Base-by-base conservation (phyloP, 345 rosid genomes). In the Erucastrum elatum region DNA sequence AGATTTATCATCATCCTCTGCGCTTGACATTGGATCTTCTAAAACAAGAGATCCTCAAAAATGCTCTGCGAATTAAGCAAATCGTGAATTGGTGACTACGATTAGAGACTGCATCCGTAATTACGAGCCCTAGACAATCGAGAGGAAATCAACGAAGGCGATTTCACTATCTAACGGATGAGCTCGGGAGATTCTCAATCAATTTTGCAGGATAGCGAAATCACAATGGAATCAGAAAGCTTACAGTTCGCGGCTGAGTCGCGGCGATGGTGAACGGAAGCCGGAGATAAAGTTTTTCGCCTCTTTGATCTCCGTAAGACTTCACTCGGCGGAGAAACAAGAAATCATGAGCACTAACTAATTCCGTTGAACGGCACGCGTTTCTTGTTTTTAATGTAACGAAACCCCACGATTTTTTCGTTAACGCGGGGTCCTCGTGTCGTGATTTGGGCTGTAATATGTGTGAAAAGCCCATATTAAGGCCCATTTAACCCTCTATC, bases 1-100 rank as follows among this genome's bases (percentile, higher is more conserved):
- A 70, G 90, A 80, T 70, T 79, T 17, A 63, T 77, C 80, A 64
- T 85, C 92, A 64, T 85, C 92, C 58, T 90, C 95, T 44, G 85
- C 77, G 16, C 62, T 80, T 65, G 93, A 87, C 97, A 92, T 92
- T 33, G 76, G 41, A 67, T 72, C 78, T 46, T 63, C 58, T 9
- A 21, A 39, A 39, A 26, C 30, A 51, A 66, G 6, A 69, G 6
- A 60, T 39, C 11, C 63, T 21, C 44, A 29, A 31, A 56, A 56
- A 44, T 30, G 9, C 17, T 26, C 83, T 70, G 59, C 16, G 4
- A 10, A 11, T 58, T 4, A 62, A 67, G 5, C 15, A 61, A 59
- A 29, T 61, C 62, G 59, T 31, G 6, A 31, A 5, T 4, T 4
- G 13, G 33, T 56, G n/a, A 29, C 5, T 7, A 2, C 11, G 29